Evolutionary conservation across 441 rosid genomes (phyloP).

Genomic region (Jatropha multifida): DNA sequence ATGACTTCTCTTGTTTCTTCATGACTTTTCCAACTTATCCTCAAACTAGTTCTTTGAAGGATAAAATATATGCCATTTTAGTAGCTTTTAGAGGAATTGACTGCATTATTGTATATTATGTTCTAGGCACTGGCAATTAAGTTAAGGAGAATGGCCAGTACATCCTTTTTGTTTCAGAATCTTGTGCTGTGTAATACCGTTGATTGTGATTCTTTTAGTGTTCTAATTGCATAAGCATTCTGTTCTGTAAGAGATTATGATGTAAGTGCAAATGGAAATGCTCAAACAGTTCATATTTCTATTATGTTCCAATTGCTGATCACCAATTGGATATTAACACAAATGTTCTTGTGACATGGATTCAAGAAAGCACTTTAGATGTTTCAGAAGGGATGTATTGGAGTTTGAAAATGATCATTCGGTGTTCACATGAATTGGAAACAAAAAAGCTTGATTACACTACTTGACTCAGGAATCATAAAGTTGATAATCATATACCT

Average conservation of each 20-base stretch:
- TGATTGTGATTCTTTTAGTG: background rate
- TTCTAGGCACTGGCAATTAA: background rate
- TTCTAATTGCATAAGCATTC: background rate
- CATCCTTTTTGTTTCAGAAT: background rate
- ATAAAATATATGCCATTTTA: conserved; percentile 7
- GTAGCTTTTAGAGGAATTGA: background rate
- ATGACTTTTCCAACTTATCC: background rate
- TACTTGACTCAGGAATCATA: background rate
- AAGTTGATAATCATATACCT: background rate
- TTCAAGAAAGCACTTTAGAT: background rate
- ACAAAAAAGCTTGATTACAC: background rate
- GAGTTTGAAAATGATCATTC: background rate
- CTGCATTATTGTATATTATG: background rate
- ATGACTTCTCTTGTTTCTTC: background rate
- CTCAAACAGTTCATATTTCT: background rate
- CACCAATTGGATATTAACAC: background rate
- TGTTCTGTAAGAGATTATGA: background rate
- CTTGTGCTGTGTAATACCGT: background rate
- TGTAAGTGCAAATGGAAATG: background rate
- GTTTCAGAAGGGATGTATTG: background rate
- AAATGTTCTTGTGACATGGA: background rate
- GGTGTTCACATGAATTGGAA: background rate
- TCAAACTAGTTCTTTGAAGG: background rate
- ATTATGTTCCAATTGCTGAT: background rate
- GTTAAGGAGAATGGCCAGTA: background rate